Conservation (phyloP, 306 rosid genomes). For the Echinosophora koreensis region DNA sequence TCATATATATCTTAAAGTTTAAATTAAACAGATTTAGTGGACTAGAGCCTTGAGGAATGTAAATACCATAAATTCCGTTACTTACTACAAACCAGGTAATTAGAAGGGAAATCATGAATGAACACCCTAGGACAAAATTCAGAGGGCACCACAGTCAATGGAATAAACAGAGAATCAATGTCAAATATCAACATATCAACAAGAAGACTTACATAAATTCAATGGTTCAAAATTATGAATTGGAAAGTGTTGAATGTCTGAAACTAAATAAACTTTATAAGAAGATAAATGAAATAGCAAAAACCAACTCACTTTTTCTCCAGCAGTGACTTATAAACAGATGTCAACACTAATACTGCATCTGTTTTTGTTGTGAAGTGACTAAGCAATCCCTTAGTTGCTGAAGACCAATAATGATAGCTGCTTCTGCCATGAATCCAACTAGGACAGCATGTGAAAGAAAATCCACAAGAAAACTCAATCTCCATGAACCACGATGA, state of each 20-base stretch:
- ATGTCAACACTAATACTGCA: conserved; percentile 64
- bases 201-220: not conserved
- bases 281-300: conserved; percentile 18
- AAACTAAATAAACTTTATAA: not conserved
- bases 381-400: conserved; percentile 77
- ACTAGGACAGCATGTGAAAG: conserved; percentile 91
- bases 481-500: conserved; percentile 46
- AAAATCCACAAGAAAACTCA: conserved; percentile 91
- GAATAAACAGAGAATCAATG: not conserved
- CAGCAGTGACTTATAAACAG: conserved; percentile 61
- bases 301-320: conserved; percentile 51
- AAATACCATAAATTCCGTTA: not conserved
- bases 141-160: conserved; percentile 73
- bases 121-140: conserved; percentile 76
- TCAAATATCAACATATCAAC: not conserved
- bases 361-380: conserved; percentile 79
- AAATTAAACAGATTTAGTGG: not conserved
- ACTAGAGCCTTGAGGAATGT: not conserved
- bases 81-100: conserved; percentile 74
- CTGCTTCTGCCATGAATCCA: conserved; percentile 96
- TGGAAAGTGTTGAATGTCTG: not conserved
- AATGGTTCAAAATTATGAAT: conserved; percentile 1
- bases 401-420: conserved; percentile 86
- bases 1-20: conserved; percentile 14
- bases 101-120: conserved; percentile 79